A percentile compares a stretch with the other conserved stretches of the same genome.
Conservation (phyloP, 352 stramenopile species). For the Phytophthora constricta region DNA sequence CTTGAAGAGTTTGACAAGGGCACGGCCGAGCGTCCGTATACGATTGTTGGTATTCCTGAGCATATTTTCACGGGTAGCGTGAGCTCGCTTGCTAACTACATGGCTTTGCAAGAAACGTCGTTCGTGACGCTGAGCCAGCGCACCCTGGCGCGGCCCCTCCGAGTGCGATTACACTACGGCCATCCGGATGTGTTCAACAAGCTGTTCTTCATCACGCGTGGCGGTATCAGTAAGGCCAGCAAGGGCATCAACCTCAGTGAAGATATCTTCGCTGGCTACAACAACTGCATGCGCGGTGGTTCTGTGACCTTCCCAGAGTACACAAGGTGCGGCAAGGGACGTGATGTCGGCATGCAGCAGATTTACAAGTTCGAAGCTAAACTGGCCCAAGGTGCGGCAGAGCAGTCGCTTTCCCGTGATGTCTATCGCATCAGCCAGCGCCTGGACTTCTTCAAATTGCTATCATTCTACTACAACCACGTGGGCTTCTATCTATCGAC, state of each 20-base stretch:
- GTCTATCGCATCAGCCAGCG: slow-evolving; percentile 97
- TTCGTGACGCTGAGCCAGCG: slow-evolving; percentile 99
- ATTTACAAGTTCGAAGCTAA: slow-evolving; percentile 99
- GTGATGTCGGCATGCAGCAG: slow-evolving; percentile 99
- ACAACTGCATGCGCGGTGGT: slow-evolving; percentile 97
- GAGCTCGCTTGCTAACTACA: slow-evolving; percentile 99
- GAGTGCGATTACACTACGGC: slow-evolving; percentile 98
- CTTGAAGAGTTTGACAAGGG: slow-evolving; percentile 97
- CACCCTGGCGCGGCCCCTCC: slow-evolving; percentile 95
- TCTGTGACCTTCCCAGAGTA: slow-evolving; percentile 99
- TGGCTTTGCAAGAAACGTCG: slow-evolving; percentile 98
- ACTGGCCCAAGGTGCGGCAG: slow-evolving; percentile 95
- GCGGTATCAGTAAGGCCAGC: slow-evolving; percentile 98
- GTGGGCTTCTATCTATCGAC: slow-evolving; percentile 99
- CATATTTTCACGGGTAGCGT: slow-evolving; percentile 99
- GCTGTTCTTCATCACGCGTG: slow-evolving; percentile 98
- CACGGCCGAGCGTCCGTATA: slow-evolving; percentile 76
- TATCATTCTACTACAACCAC: slow-evolving; percentile 99
- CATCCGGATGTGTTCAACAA: slow-evolving; percentile 99
- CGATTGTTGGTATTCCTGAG: slow-evolving; percentile 98
- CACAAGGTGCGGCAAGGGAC: slow-evolving; percentile 98
- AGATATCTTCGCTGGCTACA: slow-evolving; percentile 99
- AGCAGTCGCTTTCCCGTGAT: slow-evolving; percentile 98
- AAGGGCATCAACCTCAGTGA: slow-evolving; percentile 99
- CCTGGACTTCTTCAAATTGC: slow-evolving; percentile 98